Evolutionary conservation across 73 alveolate genomes (phyloP), one percentile per base, ranked within the genome.

Genomic region (Paramecium bursaria): DNA sequence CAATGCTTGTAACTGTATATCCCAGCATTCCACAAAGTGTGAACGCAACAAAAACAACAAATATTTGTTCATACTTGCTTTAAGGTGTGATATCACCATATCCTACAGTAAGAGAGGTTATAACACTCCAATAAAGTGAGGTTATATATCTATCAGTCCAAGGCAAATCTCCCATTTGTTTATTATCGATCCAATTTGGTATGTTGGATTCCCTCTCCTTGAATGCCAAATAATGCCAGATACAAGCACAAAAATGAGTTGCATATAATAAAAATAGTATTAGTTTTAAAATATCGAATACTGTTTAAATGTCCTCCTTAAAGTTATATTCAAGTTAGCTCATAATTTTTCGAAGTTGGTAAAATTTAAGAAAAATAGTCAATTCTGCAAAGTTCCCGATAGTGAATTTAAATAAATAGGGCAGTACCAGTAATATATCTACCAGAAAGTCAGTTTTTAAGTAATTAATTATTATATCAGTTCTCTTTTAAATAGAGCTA

Each of bases 181-280:
- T 52, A 29, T 35, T 14, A 22, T 29, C 73, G 17, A 77, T 48
- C 88, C 88, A 77, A 77, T 77, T 77, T 1, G 46, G 22, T 7
- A 15, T 27, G n/a, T 19, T 46, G 29, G 25, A 31, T 3, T 51
- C 23, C 57, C 27, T 35, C 29, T 77, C 88, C 17, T 29, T 52
- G 2, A 31, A 26, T 4, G 82, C 76, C 14, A 77, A 48, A 77
- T 10, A 77, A 77, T 77, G 82, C 54, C 75, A 77, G 33, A 79
- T 67, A 42, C 88, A 77, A 17, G 82, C 88, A 77, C 88, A 77
- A 27, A 61, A 35, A 33, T 77, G 88, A 53, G 73, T 67, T 30
- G 53, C 53, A 31, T 52, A 50, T 17, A 77, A 39, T 50, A 77
- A 42, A 29, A 48, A 52, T 19, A 77, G 49, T 22, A 77, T 53